Percentiles rank a stretch among this genome's conserved stretches.
These are phyloP conservation scores for Candida dajiaensis DNA, from an alignment of 805 yeast species.

Conservation along the genomic window DNA sequence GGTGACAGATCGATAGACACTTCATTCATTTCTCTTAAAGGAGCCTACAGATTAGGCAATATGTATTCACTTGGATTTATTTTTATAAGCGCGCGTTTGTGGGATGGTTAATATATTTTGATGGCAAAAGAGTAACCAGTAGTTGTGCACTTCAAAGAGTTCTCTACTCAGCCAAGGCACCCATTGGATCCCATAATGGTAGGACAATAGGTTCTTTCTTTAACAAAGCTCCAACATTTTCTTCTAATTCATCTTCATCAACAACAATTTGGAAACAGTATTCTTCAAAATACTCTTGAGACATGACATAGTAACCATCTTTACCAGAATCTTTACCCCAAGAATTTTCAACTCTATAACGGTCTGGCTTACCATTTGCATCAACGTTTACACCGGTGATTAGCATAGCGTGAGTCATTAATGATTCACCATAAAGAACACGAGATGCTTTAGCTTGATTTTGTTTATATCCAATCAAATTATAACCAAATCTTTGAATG, in stretches of 20 bases:
- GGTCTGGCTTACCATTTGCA: slow-evolving; percentile 48
- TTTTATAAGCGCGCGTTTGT: neutral
- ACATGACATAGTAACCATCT: slow-evolving; percentile 66
- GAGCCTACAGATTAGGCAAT: neutral
- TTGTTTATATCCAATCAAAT: slow-evolving; percentile 48
- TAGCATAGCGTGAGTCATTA: slow-evolving; percentile 90
- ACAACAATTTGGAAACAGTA: slow-evolving; percentile 70
- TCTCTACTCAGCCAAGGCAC: slow-evolving; percentile 48
- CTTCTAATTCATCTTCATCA: slow-evolving; percentile 41
- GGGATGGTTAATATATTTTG: neutral
- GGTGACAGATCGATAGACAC: no score
- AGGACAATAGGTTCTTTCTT: slow-evolving; percentile 43
- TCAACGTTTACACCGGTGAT: slow-evolving; percentile 78
- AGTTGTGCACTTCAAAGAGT: no score
- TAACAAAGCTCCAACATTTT: slow-evolving; percentile 24
- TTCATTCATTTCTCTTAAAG: neutral
- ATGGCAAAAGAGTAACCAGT: neutral
- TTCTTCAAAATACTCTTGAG: slow-evolving; percentile 68
- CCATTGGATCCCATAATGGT: slow-evolving; percentile 79
- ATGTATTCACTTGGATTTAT: neutral
- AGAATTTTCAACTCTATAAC: slow-evolving; percentile 73
- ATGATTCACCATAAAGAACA: slow-evolving; percentile 60
- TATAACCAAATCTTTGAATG: slow-evolving; percentile 59
- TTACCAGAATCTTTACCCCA: slow-evolving; percentile 69
- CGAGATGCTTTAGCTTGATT: slow-evolving; percentile 60